A percentile compares a stretch with the other conserved stretches of the same genome.
These are phyloP conservation scores for Jamesozyma spencerorum DNA, from an alignment of 805 yeast species.

Conservation along the genomic window DNA sequence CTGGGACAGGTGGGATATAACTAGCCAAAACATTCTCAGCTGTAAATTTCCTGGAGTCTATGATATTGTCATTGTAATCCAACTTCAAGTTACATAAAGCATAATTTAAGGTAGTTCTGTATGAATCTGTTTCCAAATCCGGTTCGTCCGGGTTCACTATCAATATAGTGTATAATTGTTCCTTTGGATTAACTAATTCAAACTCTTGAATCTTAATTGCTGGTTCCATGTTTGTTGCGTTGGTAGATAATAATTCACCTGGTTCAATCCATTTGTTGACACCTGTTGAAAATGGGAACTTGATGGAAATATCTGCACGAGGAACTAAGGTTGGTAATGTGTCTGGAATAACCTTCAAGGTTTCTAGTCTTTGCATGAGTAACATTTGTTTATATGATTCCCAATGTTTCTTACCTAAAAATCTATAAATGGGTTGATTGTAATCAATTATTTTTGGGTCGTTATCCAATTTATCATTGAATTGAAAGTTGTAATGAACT, in stretches of 20 bases:
- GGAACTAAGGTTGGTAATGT: constrained; percentile 87
- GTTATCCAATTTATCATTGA: constrained; percentile 32
- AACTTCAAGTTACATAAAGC: constrained; percentile 63
- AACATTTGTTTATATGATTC: constrained; percentile 58
- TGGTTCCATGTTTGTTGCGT: constrained; percentile 71
- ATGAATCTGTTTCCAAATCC: constrained; percentile 59
- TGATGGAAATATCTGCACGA: constrained; percentile 59
- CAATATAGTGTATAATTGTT: constrained; percentile 61
- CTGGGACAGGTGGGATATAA: constrained; percentile 80
- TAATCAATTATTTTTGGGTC: constrained; percentile 48
- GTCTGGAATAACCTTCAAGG: constrained; percentile 80
- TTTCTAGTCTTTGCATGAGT: constrained; percentile 86
- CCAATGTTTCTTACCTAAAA: constrained; percentile 64
- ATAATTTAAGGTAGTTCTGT: constrained; percentile 63
- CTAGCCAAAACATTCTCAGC: constrained; percentile 40
- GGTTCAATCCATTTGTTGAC: constrained; percentile 69
- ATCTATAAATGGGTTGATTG: constrained; percentile 71
- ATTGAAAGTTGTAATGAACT: constrained; percentile 59
- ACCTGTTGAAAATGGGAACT: constrained; percentile 61
- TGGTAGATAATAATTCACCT: constrained; percentile 64
- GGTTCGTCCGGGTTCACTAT: constrained; percentile 91
- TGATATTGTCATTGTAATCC: constrained; percentile 44
- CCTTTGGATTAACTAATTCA: constrained; percentile 33
- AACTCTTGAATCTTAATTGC: constrained; percentile 66
- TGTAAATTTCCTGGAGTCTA: constrained; percentile 33